These are phyloP conservation scores for Apiospora aurea DNA, from an alignment of 2,329 filamentous ascomycete species.

Conservation along the genomic window DNA sequence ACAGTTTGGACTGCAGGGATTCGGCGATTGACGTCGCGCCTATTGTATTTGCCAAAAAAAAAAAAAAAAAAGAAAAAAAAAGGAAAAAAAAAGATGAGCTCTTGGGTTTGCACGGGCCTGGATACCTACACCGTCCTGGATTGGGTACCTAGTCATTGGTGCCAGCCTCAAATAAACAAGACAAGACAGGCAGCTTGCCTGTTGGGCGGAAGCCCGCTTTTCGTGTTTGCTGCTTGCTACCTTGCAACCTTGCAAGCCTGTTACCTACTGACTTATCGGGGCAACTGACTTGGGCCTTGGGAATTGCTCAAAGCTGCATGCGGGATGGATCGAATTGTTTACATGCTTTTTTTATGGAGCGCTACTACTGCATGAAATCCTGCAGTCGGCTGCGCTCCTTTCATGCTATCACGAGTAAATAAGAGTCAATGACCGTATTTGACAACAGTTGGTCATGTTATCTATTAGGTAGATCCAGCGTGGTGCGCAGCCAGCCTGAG, in stretches of 20 bases:
- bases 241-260: too few species aligned
- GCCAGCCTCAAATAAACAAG: slow-evolving; percentile 4
- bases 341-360: slow-evolving; percentile 20
- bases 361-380: slow-evolving; percentile 11
- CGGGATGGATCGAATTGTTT: slow-evolving; percentile 20
- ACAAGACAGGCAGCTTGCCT: not conserved
- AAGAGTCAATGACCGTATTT: not conserved
- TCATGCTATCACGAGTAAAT: not conserved
- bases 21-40: slow-evolving; percentile 7
- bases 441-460: not conserved
- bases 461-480: not conserved
- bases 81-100: slow-evolving; percentile 22
- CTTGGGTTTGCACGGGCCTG: slow-evolving; percentile 20
- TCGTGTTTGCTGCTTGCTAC: slow-evolving; percentile 8
- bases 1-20: slow-evolving; percentile 12
- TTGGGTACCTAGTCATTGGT: not conserved
- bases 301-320: not conserved
- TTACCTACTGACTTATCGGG: not conserved
- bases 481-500: not conserved
- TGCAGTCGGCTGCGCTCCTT: not conserved
- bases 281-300: not conserved
- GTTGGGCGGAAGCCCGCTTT: slow-evolving; percentile 10
- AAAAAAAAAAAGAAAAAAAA: slow-evolving; percentile 23
- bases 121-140: slow-evolving; percentile 5
- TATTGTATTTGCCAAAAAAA: slow-evolving; percentile 20